Base-by-base conservation (phyloP, 2,329 filamentous ascomycete species). In the Aspergillus neoniger region DNA sequence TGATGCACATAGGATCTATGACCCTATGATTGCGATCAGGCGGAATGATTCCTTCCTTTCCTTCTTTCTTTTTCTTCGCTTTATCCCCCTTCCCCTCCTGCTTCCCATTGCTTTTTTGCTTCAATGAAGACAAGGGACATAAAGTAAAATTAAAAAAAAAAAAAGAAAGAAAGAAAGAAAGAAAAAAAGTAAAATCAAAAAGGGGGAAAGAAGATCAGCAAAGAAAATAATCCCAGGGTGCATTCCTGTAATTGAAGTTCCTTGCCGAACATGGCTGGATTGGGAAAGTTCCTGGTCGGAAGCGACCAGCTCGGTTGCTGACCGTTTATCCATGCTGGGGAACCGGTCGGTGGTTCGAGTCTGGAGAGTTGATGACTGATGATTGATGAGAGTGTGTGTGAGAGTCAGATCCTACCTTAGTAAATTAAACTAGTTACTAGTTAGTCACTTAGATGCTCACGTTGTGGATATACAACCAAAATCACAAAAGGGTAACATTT, bases 11-110 rank as follows among this genome's bases (percentile, higher is more conserved):
- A 6, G 17, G n/a, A 23, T 54, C 21, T 47, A 49, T n/a, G 55
- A 49, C 52, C 58, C 36, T 43, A 44, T 58, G 50, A 49, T 59
- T 52, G 23, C 25, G 7, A 55, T 55, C 41, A 39, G 39, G 43
- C 25, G 50, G 41, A 36, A n/a, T 32, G 36, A 32, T 54, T 54
- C 36, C n/a, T 57, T 43, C 44, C 57, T 25, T n/a, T 55, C 39
- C 4, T 30, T 53, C 47, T 23, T 19, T 28, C 23, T 44, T 8
- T 36, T 10, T 51, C n/a, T 50, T 32, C 44, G 17, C 6, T 41
- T 28, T 28, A 48, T 25, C 8, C 28, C 28, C 28, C 10, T 30
- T 48, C 8, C 23, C 28, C 54, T 54, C 30, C 36, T 32, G 28
- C 48, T 39, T 23, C 32, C 38, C 17, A 17, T 32, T 25, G 49